These are phyloP conservation scores for Asclepias syriaca DNA, from an alignment of 257 asterid genomes.

Conservation along the genomic window DNA sequence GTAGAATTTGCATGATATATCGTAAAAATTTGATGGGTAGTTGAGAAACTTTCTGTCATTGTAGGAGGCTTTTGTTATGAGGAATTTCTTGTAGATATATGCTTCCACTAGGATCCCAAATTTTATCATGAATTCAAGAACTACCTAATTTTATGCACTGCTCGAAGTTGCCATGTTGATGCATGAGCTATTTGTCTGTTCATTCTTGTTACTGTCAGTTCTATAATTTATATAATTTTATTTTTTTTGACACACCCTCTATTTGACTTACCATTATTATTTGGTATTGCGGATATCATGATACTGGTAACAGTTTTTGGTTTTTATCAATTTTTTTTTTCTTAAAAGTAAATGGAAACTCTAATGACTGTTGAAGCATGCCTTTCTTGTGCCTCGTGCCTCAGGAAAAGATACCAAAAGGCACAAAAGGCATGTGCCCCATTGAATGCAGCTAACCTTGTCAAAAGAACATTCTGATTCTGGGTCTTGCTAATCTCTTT, in stretches of 20 bases:
- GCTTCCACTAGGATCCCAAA: not conserved
- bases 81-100: not conserved
- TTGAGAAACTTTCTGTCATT: not conserved
- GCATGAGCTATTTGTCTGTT: not conserved
- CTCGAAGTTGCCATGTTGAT: not conserved
- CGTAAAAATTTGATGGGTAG: not conserved
- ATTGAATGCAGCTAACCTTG: not conserved
- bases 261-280: not conserved
- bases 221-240: too few species aligned
- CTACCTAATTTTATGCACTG: not conserved
- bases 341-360: too few species aligned
- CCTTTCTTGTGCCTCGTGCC: too few species aligned
- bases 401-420: too few species aligned
- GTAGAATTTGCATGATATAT: too few species aligned
- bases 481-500: too few species aligned
- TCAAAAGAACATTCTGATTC: not conserved
- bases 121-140: not conserved
- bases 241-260: too few species aligned
- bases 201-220: not conserved
- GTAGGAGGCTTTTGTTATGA: not conserved
- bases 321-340: not conserved
- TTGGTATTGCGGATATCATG: not conserved
- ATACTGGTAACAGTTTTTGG: not conserved
- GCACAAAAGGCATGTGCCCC: too few species aligned
- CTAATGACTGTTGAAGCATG: too few species aligned